phyloP scores from a whole-genome alignment of 495 filamentous ascomycete genomes.

The Xylaria cubensis region DNA sequence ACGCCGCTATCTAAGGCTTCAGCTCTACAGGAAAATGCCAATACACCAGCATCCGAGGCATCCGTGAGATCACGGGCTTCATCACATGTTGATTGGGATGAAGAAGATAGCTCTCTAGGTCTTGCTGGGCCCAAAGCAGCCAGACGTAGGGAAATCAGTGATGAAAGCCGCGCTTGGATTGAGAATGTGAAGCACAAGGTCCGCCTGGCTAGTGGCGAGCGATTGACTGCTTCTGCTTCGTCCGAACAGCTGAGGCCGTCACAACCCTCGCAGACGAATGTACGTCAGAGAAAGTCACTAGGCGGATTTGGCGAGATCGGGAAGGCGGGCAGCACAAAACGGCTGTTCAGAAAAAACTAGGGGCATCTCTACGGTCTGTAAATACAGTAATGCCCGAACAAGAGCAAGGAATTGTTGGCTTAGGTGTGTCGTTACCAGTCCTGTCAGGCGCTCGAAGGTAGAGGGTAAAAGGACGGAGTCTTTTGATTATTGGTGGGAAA shows the following conservation, averaged over 20 bases:
- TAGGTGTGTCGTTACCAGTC: not conserved
- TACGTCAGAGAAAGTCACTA: constrained; percentile 36
- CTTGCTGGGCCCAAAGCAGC: constrained; percentile 65
- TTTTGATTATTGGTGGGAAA: constrained; percentile 16
- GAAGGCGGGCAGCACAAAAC: constrained; percentile 61
- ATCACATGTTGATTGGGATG: constrained; percentile 57
- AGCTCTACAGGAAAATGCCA: constrained; percentile 24
- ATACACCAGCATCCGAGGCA: constrained; percentile 43
- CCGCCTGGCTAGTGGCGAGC: constrained; percentile 58
- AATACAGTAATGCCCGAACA: not conserved
- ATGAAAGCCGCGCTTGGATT: constrained; percentile 72
- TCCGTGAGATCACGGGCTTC: constrained; percentile 46
- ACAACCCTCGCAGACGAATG: constrained; percentile 31
- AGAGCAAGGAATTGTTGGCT: not conserved
- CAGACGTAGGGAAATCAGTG: constrained; percentile 64
- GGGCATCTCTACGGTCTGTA: constrained; percentile 36
- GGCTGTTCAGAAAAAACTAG: constrained; percentile 59
- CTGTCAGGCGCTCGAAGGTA: constrained; percentile 18
- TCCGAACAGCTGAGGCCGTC: constrained; percentile 19
- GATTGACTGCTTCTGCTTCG: constrained; percentile 29
- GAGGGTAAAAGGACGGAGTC: constrained; percentile 15
- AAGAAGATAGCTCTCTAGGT: constrained; percentile 63
- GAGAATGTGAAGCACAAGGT: constrained; percentile 76
- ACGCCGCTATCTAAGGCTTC: constrained; percentile 41
- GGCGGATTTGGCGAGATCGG: constrained; percentile 64